Evolutionary conservation across 768 basidiomycete genomes (phyloP).

Genomic region (Cystobasidium tubakii): DNA sequence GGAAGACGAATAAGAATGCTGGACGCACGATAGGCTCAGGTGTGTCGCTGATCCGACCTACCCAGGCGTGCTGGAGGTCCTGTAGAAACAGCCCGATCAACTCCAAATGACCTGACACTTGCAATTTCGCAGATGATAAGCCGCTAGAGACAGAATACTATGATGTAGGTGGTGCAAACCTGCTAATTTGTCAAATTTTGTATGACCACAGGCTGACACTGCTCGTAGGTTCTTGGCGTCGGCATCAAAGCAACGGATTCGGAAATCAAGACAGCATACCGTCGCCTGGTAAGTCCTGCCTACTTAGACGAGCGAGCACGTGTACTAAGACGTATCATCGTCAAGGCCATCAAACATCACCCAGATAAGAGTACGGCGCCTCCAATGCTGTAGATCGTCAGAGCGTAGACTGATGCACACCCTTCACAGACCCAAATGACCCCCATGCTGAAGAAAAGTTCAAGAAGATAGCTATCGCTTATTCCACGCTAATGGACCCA

Average conservation of each 20-base stretch:
- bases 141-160: slow-evolving; percentile 89
- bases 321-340: slow-evolving; percentile 36
- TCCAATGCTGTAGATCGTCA: too few species aligned
- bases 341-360: slow-evolving; percentile 80
- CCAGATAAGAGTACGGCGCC: slow-evolving; percentile 47
- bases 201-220: not conserved
- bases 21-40: slow-evolving; percentile 50
- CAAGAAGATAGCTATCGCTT: slow-evolving; percentile 70
- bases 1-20: slow-evolving; percentile 52
- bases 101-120: not conserved
- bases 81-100: not conserved
- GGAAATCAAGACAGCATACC: slow-evolving; percentile 86
- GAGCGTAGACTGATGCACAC: slow-evolving; percentile 22
- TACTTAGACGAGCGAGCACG: slow-evolving; percentile 47
- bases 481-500: slow-evolving; percentile 61
- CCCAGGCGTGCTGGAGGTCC: not conserved
- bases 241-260: slow-evolving; percentile 68
- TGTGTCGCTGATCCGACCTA: not conserved
- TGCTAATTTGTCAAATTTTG: not conserved
- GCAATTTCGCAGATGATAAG: slow-evolving; percentile 53
- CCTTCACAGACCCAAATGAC: slow-evolving; percentile 86
- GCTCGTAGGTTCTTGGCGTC: slow-evolving; percentile 56
- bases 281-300: slow-evolving; percentile 47
- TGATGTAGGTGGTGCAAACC: slow-evolving; percentile 50
- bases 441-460: slow-evolving; percentile 66